Percentiles rank a stretch among this genome's conserved stretches.
phyloP scores from a whole-genome alignment of 768 basidiomycete species.

The Podaxis carcinomalis region DNA sequence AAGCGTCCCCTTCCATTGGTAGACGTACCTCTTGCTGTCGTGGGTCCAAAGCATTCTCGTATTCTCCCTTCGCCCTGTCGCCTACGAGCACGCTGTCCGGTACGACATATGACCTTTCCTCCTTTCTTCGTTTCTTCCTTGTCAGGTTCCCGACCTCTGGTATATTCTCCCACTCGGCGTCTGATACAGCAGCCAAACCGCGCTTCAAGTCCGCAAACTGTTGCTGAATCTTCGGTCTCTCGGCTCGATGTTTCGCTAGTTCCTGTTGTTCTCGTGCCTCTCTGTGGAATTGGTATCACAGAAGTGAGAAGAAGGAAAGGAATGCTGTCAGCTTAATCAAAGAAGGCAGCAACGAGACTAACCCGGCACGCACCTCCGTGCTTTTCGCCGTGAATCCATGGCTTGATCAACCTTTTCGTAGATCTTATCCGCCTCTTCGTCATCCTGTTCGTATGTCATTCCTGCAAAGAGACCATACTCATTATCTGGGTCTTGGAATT shows the following conservation, averaged over 20 bases:
- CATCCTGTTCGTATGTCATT: conserved; percentile 93
- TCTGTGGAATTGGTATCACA: conserved; percentile 26
- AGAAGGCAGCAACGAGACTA: conserved; percentile 28
- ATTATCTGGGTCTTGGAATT: conserved; percentile 96
- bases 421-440: conserved; percentile 95
- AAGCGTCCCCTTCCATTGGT: neutral
- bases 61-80: conserved; percentile 68
- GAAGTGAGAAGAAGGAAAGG: conserved; percentile 12
- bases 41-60: conserved; percentile 73
- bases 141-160: conserved; percentile 97
- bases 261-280: conserved; percentile 73
- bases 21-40: conserved; percentile 68
- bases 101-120: conserved; percentile 84
- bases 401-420: conserved; percentile 88
- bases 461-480: conserved; percentile 95
- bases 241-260: conserved; percentile 71
- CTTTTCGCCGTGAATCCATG: conserved; percentile 83
- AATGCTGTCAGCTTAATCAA: conserved; percentile 23
- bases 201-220: conserved; percentile 96
- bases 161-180: conserved; percentile 90
- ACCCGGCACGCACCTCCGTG: conserved; percentile 66
- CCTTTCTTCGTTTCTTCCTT: conserved; percentile 81
- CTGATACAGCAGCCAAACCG: conserved; percentile 79
- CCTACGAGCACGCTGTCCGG: conserved; percentile 93
- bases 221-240: conserved; percentile 91